These are phyloP conservation scores for Podospora australis DNA, from an alignment of 495 filamentous ascomycete genomes.

Conservation along the genomic window DNA sequence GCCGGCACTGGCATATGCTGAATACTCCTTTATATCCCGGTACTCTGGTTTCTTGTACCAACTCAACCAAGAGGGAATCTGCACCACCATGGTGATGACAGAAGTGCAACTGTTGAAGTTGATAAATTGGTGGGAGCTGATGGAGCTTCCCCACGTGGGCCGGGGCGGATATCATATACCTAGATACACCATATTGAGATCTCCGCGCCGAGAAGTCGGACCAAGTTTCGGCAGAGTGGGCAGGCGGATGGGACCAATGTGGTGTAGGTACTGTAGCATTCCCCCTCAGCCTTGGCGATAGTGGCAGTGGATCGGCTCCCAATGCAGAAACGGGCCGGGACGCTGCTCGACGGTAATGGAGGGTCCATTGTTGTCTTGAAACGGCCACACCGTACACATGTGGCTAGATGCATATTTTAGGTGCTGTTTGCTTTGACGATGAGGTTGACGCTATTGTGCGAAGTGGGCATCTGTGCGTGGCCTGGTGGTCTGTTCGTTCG, in stretches of 20 bases:
- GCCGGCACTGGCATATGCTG: slow-evolving; percentile 21
- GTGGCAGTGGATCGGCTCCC: no score
- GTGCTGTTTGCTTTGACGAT: not conserved
- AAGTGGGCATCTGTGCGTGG: not conserved
- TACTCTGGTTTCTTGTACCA: slow-evolving; percentile 44
- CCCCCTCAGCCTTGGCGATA: not conserved
- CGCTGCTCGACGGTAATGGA: not conserved
- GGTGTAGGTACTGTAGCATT: not conserved
- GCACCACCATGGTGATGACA: slow-evolving; percentile 16
- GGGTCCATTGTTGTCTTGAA: not conserved
- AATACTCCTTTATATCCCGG: slow-evolving; percentile 34
- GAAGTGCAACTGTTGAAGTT: not conserved
- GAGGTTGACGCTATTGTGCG: not conserved
- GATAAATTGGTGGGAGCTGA: not conserved
- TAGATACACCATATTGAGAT: no score
- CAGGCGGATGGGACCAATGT: not conserved
- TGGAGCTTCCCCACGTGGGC: no score
- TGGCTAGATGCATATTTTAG: not conserved
- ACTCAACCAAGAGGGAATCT: slow-evolving; percentile 27
- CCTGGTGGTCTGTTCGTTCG: no score
- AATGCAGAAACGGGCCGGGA: not conserved
- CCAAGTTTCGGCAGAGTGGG: no score
- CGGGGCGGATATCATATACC: no score
- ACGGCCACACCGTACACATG: not conserved
- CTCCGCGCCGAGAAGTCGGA: not conserved